Percentiles rank a stretch among this genome's conserved stretches.
These are phyloP conservation scores for Colletotrichum sp. DNA, from an alignment of 2,329 filamentous ascomycete species.

Conservation along the genomic window DNA sequence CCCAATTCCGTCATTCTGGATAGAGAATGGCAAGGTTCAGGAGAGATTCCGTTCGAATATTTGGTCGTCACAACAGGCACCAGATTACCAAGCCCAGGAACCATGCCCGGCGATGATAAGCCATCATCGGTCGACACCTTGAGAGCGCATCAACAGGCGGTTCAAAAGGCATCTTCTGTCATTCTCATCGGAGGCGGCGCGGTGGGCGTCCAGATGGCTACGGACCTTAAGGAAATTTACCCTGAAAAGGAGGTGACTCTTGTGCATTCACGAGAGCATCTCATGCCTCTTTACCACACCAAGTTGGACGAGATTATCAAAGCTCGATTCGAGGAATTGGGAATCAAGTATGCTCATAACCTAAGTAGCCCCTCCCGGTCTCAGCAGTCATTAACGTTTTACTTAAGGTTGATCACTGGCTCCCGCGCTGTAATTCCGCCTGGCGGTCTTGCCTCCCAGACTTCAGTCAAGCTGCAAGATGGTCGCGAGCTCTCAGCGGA, in stretches of 20 bases:
- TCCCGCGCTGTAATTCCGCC: not conserved
- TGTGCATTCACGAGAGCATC: slow-evolving; percentile 46
- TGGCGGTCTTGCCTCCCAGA: not conserved
- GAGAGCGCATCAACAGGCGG: slow-evolving; percentile 30
- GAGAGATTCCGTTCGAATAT: not conserved
- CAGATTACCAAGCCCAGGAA: not conserved
- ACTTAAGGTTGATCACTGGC: not conserved
- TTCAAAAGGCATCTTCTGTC: slow-evolving; percentile 22
- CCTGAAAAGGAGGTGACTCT: slow-evolving; percentile 51
- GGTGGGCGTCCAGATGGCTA: slow-evolving; percentile 53
- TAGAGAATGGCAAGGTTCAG: not conserved
- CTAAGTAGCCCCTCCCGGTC: accelerated
- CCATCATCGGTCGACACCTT: slow-evolving; percentile 31
- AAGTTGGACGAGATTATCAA: slow-evolving; percentile 3
- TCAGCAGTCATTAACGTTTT: not conserved
- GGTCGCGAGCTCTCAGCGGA: not conserved
- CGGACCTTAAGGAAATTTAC: slow-evolving; percentile 51
- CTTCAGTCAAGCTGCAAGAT: not conserved
- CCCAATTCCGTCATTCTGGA: not conserved
- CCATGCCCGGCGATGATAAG: not conserved
- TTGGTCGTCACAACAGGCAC: slow-evolving; percentile 1
- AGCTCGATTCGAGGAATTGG: not conserved
- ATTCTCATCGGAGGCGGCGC: slow-evolving; percentile 49
- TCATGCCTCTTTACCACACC: slow-evolving; percentile 35
- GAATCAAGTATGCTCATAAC: not conserved